A percentile compares a stretch with the other conserved stretches of the same genome.
These are phyloP conservation scores for Fonsecaea monophora DNA, from an alignment of 2,329 filamentous ascomycete genomes.

Conservation along the genomic window DNA sequence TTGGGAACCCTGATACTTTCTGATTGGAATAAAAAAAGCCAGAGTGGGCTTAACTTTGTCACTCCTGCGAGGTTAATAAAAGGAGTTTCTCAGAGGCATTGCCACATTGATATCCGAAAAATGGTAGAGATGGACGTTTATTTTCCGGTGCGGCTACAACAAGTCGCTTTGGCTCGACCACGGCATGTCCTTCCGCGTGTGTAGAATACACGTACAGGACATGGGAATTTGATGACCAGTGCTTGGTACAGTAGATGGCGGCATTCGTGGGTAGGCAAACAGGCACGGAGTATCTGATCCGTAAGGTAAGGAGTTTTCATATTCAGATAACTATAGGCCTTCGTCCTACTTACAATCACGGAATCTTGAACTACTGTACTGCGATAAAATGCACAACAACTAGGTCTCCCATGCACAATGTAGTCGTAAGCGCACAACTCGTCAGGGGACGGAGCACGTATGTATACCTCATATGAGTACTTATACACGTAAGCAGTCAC, in stretches of 20 bases:
- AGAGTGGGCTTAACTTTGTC: neutral
- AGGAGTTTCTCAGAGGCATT: neutral
- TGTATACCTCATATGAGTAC: neutral
- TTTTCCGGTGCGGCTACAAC: neutral
- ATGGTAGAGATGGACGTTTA: neutral
- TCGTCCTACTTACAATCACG: neutral
- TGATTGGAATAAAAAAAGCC: neutral
- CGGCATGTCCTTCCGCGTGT: neutral
- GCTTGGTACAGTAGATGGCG: neutral
- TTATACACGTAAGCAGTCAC: neutral
- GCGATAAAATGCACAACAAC: neutral
- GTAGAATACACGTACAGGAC: neutral
- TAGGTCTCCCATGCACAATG: no score
- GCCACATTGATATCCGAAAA: neutral
- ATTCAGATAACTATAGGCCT: neutral
- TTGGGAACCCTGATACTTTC: neutral
- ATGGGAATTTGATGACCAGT: neutral
- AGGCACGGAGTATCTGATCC: neutral
- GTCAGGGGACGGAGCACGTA: neutral
- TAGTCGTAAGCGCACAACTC: no score
- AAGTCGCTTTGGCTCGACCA: neutral
- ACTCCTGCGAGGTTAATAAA: neutral
- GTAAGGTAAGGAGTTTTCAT: neutral
- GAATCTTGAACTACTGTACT: neutral
- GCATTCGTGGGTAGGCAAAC: neutral